Evolutionary conservation across 768 basidiomycete genomes (phyloP), one percentile per base, ranked within the genome.

Genomic region (Coprinopsis strossmayeri): DNA sequence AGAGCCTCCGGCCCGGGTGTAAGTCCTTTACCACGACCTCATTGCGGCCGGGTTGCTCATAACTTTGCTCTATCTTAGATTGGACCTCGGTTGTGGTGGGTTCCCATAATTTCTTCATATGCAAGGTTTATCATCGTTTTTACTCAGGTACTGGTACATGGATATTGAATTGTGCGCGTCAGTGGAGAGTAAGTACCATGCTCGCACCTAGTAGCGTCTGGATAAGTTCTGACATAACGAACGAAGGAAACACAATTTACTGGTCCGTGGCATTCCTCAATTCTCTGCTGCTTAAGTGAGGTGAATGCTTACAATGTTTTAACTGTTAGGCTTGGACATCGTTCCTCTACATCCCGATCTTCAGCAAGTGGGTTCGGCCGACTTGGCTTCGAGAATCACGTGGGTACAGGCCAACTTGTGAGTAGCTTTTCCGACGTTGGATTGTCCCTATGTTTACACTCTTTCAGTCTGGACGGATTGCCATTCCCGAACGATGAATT

Each of bases 371-470:
- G 77, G 76, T n/a, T 70, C 73, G 5, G 63, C 70, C 9, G 77
- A 82, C 53, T 64, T 86, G 5, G 73, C 77, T 1, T 68, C 73
- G 12, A 69, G 85, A 51, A 74, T 89, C 26, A 81, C 76, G 45
- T 89, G 85, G 85, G 72, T 84, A 1, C 82, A 84, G 48, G 73
- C 75, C 2, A 87, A 87, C 55, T 86, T 86, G 85, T 86, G 54
- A 37, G 82, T 58, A 15, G 34, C 21, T 34, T 30, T 27, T 47
- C 28, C 41, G 28, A n/a, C 45, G 28, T 46, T 26, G n/a, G n/a
- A n/a, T n/a, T n/a, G n/a, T n/a, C n/a, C n/a, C n/a, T n/a, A n/a
- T n/a, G n/a, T n/a, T n/a, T n/a, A n/a, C 15, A 25, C 25, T 24
- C 49, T 51, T 61, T 5, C 52, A 87, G 85, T 60, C 67, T 89